These are phyloP conservation scores for Bolboschoenoplectus hybrid DNA, from an alignment of 202 grass and related monocot species.

Conservation along the genomic window DNA sequence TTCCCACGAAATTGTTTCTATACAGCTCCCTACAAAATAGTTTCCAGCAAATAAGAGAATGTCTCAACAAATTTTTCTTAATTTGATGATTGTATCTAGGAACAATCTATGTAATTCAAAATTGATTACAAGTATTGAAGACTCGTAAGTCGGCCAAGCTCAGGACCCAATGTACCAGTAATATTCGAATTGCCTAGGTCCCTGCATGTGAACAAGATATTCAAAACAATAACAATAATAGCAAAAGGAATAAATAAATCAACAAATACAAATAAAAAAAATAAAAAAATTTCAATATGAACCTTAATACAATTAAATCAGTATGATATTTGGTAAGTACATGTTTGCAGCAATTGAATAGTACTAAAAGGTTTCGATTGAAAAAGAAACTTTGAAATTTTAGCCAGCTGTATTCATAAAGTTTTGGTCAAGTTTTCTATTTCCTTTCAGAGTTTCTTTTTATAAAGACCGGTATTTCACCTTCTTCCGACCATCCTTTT, in stretches of 20 bases:
- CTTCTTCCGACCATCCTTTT: not conserved
- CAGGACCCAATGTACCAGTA: conserved; percentile 76
- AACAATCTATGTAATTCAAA: conserved; percentile 3
- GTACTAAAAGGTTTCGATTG: not conserved
- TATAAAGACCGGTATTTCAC: not conserved
- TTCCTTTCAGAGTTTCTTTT: not conserved
- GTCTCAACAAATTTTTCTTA: not conserved
- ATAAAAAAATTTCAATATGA: not conserved
- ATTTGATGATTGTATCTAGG: not conserved
- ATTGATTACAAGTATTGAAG: conserved; percentile 80
- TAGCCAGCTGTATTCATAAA: not conserved
- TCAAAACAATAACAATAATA: not conserved
- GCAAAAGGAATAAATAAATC: not conserved
- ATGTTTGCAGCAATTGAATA: not conserved
- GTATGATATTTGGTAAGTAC: not conserved
- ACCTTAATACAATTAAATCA: not conserved
- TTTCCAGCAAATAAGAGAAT: conserved; percentile 19
- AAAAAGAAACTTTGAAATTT: not conserved
- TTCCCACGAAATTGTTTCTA: conserved; percentile 72
- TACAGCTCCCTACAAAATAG: conserved; percentile 79
- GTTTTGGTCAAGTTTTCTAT: not conserved
- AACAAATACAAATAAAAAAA: not conserved
- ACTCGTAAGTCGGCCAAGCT: conserved; percentile 77
- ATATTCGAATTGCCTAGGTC: conserved; percentile 97
- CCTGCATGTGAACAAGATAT: conserved; percentile 45